A percentile compares a stretch with the other conserved stretches of the same genome.
phyloP scores from a whole-genome alignment of 768 basidiomycete genomes.

The Podaxis pistillaris region DNA sequence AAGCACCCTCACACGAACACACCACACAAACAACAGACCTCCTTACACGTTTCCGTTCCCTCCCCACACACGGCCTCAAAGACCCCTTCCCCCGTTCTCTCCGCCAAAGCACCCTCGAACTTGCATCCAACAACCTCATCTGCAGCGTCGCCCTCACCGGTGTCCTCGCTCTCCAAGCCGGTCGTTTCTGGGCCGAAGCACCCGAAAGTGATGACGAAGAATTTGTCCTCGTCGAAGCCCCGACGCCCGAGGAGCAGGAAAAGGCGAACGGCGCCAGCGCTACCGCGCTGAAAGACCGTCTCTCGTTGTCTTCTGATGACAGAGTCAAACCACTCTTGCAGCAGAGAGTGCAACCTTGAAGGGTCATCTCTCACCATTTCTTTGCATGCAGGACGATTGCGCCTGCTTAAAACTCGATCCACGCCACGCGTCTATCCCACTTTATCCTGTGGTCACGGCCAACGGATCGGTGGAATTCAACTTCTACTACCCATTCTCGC shows the following conservation, averaged over 20 bases:
- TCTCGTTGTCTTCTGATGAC: slow-evolving; percentile 19
- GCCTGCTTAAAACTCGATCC: not conserved
- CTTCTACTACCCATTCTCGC: not conserved
- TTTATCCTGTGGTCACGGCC: too few relatives aligned
- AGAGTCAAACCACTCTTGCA: slow-evolving; percentile 29
- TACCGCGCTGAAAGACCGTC: slow-evolving; percentile 5
- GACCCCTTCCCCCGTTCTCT: slow-evolving; percentile 65
- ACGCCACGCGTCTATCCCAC: too few relatives aligned
- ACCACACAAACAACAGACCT: slow-evolving; percentile 40
- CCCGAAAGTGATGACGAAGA: slow-evolving; percentile 59
- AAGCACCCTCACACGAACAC: slow-evolving; percentile 7
- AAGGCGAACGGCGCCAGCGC: slow-evolving; percentile 1
- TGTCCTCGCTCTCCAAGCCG: slow-evolving; percentile 81
- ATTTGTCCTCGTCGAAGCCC: slow-evolving; percentile 27
- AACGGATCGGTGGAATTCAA: too few relatives aligned
- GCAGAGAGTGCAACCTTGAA: slow-evolving; percentile 23
- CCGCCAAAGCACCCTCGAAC: slow-evolving; percentile 65
- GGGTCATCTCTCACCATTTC: not conserved
- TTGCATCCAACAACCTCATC: slow-evolving; percentile 81
- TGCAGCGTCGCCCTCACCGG: slow-evolving; percentile 88
- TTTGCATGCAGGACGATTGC: not conserved
- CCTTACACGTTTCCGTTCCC: slow-evolving; percentile 52
- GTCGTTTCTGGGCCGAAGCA: slow-evolving; percentile 82
- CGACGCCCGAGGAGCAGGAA: slow-evolving; percentile 12
- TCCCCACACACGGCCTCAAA: slow-evolving; percentile 50